Base-by-base conservation (phyloP, 2,329 filamentous ascomycete genomes). In the Emergomyces pasteurianus region DNA sequence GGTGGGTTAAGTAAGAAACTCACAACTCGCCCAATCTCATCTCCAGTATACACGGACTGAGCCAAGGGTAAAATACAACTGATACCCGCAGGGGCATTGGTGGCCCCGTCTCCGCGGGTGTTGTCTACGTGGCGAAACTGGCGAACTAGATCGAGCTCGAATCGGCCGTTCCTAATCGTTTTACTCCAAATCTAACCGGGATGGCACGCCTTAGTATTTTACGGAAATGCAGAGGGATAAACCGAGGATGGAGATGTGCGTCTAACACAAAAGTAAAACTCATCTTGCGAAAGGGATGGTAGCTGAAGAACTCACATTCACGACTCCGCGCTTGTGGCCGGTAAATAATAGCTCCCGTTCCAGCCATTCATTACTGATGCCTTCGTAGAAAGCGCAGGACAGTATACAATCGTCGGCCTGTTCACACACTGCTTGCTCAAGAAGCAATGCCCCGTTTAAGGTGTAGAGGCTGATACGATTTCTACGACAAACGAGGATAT, bases 351-450 rank as follows among this genome's bases (percentile, higher is more conserved):
- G 79, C 63, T 87, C 86, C 60, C 87, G 86, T 74, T 95, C 90
- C 3, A 96, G 80, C 90, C 92, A 97, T 74, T 97, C 94, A 67
- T 91, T 94, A 1, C 87, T 88, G 0, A 86, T 83, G 0, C 92
- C 92, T 72, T 97, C 92, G 74, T 97, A 97, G 73, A 96, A 96
- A 2, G 92, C 89, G 65, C 91, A 94, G 0, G 87, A 86, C 56
- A 89, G 81, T 2, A 96, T 85, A 40, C 82, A 85, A 69, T 96
- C 92, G 28, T 92, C 89, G 10, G 81, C 78, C 4, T 78, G 75
- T 21, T 84, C 81, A 67, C 90, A 94, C 0, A 96, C 83, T 42
- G 88, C 87, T 72, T 96, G 90, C 61, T 94, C 86, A 0, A 96
- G 78, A 1, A 99, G 79, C 0, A 92, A 73, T 7, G 88, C 84